Conservation (phyloP, 257 asterid genomes). For the Solanum paucissectum region DNA sequence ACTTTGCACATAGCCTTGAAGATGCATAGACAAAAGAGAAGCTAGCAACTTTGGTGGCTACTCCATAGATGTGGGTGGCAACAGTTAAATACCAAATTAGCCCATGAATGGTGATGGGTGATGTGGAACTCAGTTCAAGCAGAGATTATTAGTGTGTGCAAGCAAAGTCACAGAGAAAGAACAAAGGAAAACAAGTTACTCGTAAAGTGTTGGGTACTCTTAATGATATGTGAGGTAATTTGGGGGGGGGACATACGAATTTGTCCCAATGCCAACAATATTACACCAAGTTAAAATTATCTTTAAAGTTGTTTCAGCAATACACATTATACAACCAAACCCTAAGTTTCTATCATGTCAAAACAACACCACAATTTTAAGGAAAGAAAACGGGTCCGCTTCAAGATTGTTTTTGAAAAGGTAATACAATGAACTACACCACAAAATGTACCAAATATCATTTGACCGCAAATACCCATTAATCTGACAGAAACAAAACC, state of each 20-base stretch:
- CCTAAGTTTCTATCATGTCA: background rate
- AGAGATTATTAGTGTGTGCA: background rate
- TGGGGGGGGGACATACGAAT: background rate
- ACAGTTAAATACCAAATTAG: background rate
- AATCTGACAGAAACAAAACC: background rate
- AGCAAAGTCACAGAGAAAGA: background rate
- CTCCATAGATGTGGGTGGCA: background rate
- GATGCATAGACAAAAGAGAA: background rate
- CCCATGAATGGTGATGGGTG: background rate
- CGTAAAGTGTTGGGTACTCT: background rate
- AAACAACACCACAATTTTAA: background rate
- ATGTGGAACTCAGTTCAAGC: background rate
- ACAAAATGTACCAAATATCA: background rate
- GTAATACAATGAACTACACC: background rate
- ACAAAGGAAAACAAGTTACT: background rate
- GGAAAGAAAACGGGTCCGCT: background rate
- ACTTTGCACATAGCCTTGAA: background rate
- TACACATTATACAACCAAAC: background rate
- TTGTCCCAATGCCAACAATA: background rate
- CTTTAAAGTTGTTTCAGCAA: background rate
- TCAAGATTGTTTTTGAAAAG: background rate
- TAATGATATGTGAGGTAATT: background rate
- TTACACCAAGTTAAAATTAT: background rate
- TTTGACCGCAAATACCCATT: background rate
- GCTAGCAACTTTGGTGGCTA: background rate